Evolutionary conservation across 495 filamentous ascomycete species (phyloP).

Genomic region (Neurospora sp.): DNA sequence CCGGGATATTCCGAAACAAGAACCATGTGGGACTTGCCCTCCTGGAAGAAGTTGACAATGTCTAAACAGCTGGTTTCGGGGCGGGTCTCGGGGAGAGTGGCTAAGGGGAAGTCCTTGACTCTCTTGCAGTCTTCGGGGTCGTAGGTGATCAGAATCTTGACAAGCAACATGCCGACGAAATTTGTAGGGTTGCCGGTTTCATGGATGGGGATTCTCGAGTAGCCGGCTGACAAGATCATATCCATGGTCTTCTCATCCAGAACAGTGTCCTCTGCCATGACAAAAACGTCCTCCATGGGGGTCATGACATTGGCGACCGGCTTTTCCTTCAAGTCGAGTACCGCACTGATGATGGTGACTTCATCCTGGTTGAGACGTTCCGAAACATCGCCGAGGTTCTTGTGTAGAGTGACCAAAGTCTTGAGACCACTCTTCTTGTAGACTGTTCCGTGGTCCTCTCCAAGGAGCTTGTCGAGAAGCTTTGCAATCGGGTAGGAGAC

Average conservation of each 20-base stretch:
- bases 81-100: constrained; percentile 87
- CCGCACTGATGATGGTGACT: constrained; percentile 95
- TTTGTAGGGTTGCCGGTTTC: constrained; percentile 72
- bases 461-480: constrained; percentile 76
- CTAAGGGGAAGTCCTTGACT: constrained; percentile 82
- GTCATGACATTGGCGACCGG: constrained; percentile 94
- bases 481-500: constrained; percentile 86
- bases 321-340: constrained; percentile 93
- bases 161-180: constrained; percentile 93
- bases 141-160: constrained; percentile 98
- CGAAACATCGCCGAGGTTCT: constrained; percentile 72
- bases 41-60: constrained; percentile 98
- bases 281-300: constrained; percentile 93
- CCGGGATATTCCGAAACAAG: constrained; percentile 85
- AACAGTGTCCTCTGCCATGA: constrained; percentile 83
- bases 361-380: constrained; percentile 94
- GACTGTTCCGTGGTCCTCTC: constrained; percentile 85
- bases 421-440: constrained; percentile 90
- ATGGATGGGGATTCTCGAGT: constrained; percentile 91
- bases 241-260: constrained; percentile 91
- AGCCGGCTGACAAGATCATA: constrained; percentile 80
- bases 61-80: constrained; percentile 94
- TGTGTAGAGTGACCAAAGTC: constrained; percentile 79
- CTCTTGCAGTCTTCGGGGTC: constrained; percentile 83
- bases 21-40: constrained; percentile 98